Base-by-base conservation (phyloP, 139 green algal genomes). In the Astrephomene gubernaculifera region DNA sequence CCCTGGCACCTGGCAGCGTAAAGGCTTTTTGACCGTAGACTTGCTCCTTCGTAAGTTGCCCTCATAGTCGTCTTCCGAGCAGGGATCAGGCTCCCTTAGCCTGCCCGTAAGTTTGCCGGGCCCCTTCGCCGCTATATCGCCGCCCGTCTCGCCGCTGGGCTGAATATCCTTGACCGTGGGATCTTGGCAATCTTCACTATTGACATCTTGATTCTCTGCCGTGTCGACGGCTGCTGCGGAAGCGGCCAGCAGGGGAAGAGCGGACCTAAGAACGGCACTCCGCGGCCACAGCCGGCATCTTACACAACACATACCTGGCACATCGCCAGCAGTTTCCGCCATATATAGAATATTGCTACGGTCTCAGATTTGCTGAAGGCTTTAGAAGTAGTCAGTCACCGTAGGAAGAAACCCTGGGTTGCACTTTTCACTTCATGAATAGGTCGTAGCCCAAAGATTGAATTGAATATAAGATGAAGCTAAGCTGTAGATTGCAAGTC, bases 61-160 rank as follows among this genome's bases (percentile, higher is more conserved):
- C 41, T 78, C 70, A 61, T 78, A 33, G 19, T 78, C 70, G 29
- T 78, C 43, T 29, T 78, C 70, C 41, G 44, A 61, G 22, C 22
- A 33, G 19, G 38, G 38, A 10, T 75, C 68, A 9, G 68, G 38
- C 38, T 75, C 68, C 38, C 38, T 53, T 7, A 75, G 21, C 24
- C 38, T 75, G 39, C 68, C 68, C 33, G 39, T 75, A 24, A 54
- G 33, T 25, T n/a, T 10, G 33, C 65, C 36, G 17, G 65, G 2
- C 39, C 4, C 24, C 22, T 57, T 54, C 38, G 35, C 25, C 68
- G 68, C 68, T 21, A 25, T 31, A 7, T 54, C 68, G 22, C 36
- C 38, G 27, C 17, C 35, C 39, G 9, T 35, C 49, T 5, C 38
- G 35, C 1, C 2, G 38, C 17, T 75, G 9, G 49, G 49, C 38